Base-by-base conservation (phyloP, 2,329 filamentous ascomycete species). In the Aspergillus candidus region DNA sequence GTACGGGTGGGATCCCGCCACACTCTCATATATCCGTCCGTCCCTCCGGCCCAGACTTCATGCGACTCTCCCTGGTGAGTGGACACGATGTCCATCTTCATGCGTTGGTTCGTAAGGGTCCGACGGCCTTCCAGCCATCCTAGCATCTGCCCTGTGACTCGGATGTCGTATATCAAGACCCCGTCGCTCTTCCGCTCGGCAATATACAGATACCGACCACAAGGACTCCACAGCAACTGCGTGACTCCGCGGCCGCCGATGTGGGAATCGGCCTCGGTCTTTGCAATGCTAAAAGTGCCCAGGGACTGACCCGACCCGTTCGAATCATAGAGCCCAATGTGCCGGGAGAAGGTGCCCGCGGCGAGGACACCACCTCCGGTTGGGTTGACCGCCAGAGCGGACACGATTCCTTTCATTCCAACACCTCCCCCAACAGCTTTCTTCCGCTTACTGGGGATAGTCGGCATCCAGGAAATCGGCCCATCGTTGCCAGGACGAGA, bases 41-140 rank as follows among this genome's bases (percentile, higher is more conserved):
- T 70, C 0, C 78, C 79, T 8, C 80, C 80, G 36, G 69, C 72
- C 78, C 78, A 82, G 14, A 83, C 61, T 53, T 82, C 76, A 52
- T 74, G 69, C 7, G 67, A 63, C 10, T 60, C 63, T 18, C 57
- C 55, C 14, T 61, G 36, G 40, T 62, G 37, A 48, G 56, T 51
- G 27, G 60, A 40, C 10, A 69, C 65, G 4, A 82, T 53, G 58
- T 82, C 77, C 22, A 80, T 68, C 2, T 73, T 72, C 45, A 83
- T 58, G n/a, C 72, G 70, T 61, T 82, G 78, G 38, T 75, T 76
- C 2, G 77, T 79, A 6, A 61, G 38, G 2, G 71, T 68, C 8
- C 63, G 64, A 35, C 72, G 66, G 13, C 70, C 69, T 38, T 65
- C 59, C 37, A 81, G 63, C 60, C 72, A 75, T 2, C 70, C 72